A percentile compares a stretch with the other conserved stretches of the same genome.
Conservation (phyloP, 1,284 basidiomycete genomes). For the Ustilago curta region DNA sequence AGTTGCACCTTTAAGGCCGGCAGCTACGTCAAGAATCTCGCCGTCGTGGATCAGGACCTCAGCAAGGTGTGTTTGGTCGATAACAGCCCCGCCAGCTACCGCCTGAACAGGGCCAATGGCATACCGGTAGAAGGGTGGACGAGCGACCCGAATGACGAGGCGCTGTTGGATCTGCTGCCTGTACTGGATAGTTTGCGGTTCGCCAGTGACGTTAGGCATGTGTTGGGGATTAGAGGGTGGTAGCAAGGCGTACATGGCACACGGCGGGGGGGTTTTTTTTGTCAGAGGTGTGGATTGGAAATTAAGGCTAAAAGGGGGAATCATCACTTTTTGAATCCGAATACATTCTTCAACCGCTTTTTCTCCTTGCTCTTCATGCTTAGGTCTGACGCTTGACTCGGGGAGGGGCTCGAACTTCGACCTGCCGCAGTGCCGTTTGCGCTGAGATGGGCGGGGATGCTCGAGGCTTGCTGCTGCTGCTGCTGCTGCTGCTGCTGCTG, state of each 20-base stretch:
- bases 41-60: constrained; percentile 87
- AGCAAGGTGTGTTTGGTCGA: constrained; percentile 92
- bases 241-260: background rate
- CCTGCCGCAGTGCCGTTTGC: background rate
- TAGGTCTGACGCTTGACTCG: constrained; percentile 28
- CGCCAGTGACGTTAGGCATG: constrained; percentile 91
- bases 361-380: constrained; percentile 47
- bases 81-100: constrained; percentile 94
- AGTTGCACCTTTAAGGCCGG: constrained; percentile 93
- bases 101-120: constrained; percentile 93
- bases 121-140: constrained; percentile 99
- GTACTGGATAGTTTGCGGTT: constrained; percentile 95
- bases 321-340: constrained; percentile 54
- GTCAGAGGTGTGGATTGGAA: too few relatives aligned
- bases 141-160: constrained; percentile 95
- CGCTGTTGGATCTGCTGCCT: constrained; percentile 91
- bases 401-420: constrained; percentile 28
- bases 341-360: constrained; percentile 52
- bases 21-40: constrained; percentile 92
- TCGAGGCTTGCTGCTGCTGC: constrained; percentile 3
- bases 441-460: constrained; percentile 17
- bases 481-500: constrained; percentile 16
- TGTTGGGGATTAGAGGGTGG: constrained; percentile 79
- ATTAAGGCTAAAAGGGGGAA: too few relatives aligned
- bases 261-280: too few relatives aligned